A percentile compares a stretch with the other conserved stretches of the same genome.
These are phyloP conservation scores for Fusarium sp. DNA, from an alignment of 2,329 filamentous ascomycete species.

Conservation along the genomic window DNA sequence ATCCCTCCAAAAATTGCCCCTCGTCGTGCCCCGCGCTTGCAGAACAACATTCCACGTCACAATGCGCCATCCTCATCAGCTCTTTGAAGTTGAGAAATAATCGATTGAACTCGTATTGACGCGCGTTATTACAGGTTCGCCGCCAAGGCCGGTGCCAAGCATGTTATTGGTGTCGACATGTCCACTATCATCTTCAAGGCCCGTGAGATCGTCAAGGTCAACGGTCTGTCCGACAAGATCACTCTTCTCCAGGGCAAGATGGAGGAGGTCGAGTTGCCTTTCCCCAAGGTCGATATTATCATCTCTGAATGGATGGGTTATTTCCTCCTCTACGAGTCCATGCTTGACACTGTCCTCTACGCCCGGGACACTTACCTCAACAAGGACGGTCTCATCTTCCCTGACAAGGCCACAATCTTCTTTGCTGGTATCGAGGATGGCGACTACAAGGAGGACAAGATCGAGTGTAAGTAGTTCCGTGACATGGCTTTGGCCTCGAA, in stretches of 20 bases:
- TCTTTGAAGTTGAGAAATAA: background rate
- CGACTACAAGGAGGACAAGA: constrained; percentile 99
- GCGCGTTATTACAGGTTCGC: constrained; percentile 80
- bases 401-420: constrained; percentile 98
- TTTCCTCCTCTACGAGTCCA: constrained; percentile 98
- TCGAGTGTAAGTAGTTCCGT: constrained; percentile 81
- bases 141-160: constrained; percentile 94
- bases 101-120: constrained; percentile 26
- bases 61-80: constrained; percentile 1
- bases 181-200: constrained; percentile 99
- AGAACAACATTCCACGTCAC: constrained; percentile 10
- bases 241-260: constrained; percentile 99
- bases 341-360: constrained; percentile 98
- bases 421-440: constrained; percentile 98
- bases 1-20: constrained; percentile 21
- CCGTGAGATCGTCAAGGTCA: constrained; percentile 90
- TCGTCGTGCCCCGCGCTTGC: constrained; percentile 38
- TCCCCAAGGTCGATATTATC: constrained; percentile 98
- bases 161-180: constrained; percentile 99
- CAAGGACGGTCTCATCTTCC: constrained; percentile 94
- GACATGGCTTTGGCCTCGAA: background rate
- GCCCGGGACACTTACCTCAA: constrained; percentile 92
- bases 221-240: constrained; percentile 96
- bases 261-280: constrained; percentile 96
- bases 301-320: constrained; percentile 99